These are phyloP conservation scores for Xylaria venustula DNA, from an alignment of 495 filamentous ascomycete genomes.

Conservation along the genomic window DNA sequence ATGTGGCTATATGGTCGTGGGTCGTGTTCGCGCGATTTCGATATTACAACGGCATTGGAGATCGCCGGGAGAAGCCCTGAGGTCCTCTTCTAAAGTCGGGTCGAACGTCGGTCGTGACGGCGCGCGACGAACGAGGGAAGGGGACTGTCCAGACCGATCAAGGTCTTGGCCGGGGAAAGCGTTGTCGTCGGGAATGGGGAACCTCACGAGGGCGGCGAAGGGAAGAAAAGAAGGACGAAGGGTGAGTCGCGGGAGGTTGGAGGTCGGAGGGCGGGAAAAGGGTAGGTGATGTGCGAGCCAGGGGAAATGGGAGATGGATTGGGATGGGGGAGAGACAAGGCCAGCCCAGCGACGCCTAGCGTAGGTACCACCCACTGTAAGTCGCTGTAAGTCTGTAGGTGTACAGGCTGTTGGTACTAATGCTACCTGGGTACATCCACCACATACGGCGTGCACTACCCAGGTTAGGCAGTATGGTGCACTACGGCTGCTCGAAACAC, in stretches of 20 bases:
- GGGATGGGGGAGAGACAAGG: too few relatives aligned
- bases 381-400: too few relatives aligned
- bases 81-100: slow-evolving; percentile 15
- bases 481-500: background rate
- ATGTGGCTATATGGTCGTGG: slow-evolving; percentile 6
- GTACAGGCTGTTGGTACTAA: too few relatives aligned
- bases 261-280: slow-evolving; percentile 11
- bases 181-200: slow-evolving; percentile 15
- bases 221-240: slow-evolving; percentile 16
- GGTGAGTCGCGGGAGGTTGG: slow-evolving; percentile 7
- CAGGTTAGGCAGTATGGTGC: background rate
- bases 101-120: slow-evolving; percentile 19
- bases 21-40: slow-evolving; percentile 6
- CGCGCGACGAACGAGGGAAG: slow-evolving; percentile 14
- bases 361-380: too few relatives aligned
- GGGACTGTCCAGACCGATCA: slow-evolving; percentile 16
- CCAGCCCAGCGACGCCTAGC: too few relatives aligned
- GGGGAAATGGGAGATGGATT: slow-evolving; percentile 10
- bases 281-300: slow-evolving; percentile 15
- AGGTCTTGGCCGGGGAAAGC: slow-evolving; percentile 14
- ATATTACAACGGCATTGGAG: slow-evolving; percentile 16
- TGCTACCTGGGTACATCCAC: too few relatives aligned
- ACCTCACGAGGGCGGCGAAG: slow-evolving; percentile 18
- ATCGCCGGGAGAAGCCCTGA: slow-evolving; percentile 7
- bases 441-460: too few relatives aligned